Percentiles rank a stretch among this genome's conserved stretches.
Conservation (phyloP, 805 yeast genomes). For the Candida sonorensis region DNA sequence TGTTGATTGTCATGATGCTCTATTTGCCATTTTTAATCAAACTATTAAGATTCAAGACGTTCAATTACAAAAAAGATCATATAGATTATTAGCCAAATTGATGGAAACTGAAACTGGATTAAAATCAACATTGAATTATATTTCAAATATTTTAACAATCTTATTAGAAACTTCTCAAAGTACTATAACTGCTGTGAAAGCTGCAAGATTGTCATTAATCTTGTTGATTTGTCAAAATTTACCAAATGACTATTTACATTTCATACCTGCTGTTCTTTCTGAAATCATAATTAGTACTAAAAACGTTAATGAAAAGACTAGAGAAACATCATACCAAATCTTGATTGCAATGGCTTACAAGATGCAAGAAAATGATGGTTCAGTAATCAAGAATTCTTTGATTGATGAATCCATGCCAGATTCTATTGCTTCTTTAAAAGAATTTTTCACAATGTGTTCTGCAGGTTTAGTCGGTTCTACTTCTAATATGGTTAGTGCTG, state of each 20-base stretch:
- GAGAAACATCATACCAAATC: constrained; percentile 71
- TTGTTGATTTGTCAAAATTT: constrained; percentile 50
- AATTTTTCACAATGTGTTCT: constrained; percentile 85
- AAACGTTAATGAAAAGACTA: constrained; percentile 86
- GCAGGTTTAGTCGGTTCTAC: constrained; percentile 95
- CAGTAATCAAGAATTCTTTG: constrained; percentile 54
- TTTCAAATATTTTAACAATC: constrained; percentile 52
- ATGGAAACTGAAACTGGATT: constrained; percentile 62
- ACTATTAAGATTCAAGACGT: constrained; percentile 57
- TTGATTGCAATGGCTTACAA: constrained; percentile 74
- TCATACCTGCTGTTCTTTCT: constrained; percentile 76
- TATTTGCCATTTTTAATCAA: constrained; percentile 69
- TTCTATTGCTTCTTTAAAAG: constrained; percentile 62
- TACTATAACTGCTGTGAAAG: constrained; percentile 69
- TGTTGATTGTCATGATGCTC: constrained; percentile 56
- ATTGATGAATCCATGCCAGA: constrained; percentile 58
- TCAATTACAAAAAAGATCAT: constrained; percentile 81
- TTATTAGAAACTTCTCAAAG: constrained; percentile 50
- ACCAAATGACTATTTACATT: constrained; percentile 60
- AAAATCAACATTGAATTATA: constrained; percentile 44
- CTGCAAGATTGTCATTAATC: constrained; percentile 70
- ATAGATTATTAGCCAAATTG: constrained; percentile 66
- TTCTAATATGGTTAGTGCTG: constrained; percentile 96
- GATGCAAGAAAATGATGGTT: constrained; percentile 55
- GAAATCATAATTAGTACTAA: constrained; percentile 89